These are phyloP conservation scores for Penicillium sp. DNA, from an alignment of 2,329 filamentous ascomycete genomes.

Conservation along the genomic window DNA sequence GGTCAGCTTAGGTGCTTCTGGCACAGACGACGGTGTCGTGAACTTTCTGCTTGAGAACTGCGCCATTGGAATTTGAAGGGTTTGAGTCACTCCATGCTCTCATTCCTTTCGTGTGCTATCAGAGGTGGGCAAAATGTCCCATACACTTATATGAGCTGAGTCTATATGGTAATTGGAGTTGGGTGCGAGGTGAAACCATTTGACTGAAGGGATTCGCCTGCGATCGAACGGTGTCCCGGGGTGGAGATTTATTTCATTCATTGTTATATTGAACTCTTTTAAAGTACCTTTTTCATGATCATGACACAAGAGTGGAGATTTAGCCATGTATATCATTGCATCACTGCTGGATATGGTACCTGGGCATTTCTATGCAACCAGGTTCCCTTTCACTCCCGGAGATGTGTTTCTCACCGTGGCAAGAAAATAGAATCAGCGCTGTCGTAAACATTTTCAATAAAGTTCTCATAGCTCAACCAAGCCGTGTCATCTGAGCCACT, in stretches of 20 bases:
- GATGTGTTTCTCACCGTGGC: not conserved
- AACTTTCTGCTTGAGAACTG: constrained; percentile 3
- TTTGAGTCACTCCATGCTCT: not conserved
- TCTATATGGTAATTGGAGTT: not conserved
- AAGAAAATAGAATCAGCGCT: constrained; percentile 19
- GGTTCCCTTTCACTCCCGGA: not conserved
- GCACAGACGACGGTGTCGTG: not conserved
- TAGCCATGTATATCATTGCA: not conserved
- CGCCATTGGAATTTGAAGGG: not conserved
- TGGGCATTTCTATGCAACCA: not conserved
- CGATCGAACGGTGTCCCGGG: not conserved
- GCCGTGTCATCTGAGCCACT: constrained; percentile 13
- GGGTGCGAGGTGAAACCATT: not conserved
- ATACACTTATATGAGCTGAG: not conserved
- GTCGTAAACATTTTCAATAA: constrained; percentile 23
- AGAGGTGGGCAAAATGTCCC: not conserved
- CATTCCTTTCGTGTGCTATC: not conserved
- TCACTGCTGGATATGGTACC: not conserved
- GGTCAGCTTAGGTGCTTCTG: not conserved
- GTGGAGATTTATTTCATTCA: not conserved
- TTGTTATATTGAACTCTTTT: not conserved
- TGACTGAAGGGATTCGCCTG: not conserved
- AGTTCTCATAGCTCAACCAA: constrained; percentile 25
- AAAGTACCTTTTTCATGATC: not conserved
- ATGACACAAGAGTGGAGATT: not conserved